Evolutionary conservation across 176 grass and related monocot species (phyloP), one percentile per base, ranked within the genome.

Genomic region (Poa annua): DNA sequence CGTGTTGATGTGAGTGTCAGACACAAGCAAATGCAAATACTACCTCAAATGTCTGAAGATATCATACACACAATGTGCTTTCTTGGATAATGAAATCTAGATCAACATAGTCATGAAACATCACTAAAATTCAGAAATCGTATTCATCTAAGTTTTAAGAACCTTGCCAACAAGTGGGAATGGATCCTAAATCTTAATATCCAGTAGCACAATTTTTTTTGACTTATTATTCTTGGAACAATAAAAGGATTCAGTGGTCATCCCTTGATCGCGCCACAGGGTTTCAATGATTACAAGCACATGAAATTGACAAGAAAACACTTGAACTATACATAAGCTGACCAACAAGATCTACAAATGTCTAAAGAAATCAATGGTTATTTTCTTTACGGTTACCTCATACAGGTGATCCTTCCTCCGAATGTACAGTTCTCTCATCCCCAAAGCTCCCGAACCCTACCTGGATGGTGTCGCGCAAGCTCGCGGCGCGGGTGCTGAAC

Each of bases 321-420:
- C 29, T 29, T 29, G 29, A 29, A 29, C 29, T 29, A 29, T 29
- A 29, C 29, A 29, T 29, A 29, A 29, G 29, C 29, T 29, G 29
- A 29, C 29, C 29, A 29, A 29, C 29, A 29, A 29, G 29, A 29
- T 29, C 29, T 29, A 36, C 11, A 74, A 1, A 63, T 74, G 11
- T 7, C 13, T 29, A 25, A 71, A 41, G 48, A 85, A 34, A 71
- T 20, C 9, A 65, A 54, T 29, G 11, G 47, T 32, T 74, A 66
- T 42, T 76, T 56, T 2, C 29, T 86, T 81, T 59, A 42, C 0
- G 24, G 52, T 77, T 66, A 98, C 95, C 95, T 89, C 86, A 91
- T 89, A 81, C 82, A 89, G 67, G 95, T 95, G 72, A 95, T 91
- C 79, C 86, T 91, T 89, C 29, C 29, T 29, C 29, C 29, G 29